These are phyloP conservation scores for Psilocybe cyanescens DNA, from an alignment of 768 basidiomycete species.

Conservation along the genomic window DNA sequence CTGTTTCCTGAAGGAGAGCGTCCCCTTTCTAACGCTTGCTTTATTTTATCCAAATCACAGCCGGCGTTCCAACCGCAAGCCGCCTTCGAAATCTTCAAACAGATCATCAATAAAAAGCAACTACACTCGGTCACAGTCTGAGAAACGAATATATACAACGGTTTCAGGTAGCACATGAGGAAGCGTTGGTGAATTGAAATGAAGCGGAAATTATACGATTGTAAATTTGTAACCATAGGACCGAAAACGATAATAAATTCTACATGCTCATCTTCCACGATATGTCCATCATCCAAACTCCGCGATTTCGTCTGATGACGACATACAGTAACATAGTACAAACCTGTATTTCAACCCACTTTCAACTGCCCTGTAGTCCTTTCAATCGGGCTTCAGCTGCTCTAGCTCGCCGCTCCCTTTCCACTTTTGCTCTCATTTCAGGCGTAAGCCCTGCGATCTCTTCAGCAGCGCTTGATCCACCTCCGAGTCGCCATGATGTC, in stretches of 20 bases:
- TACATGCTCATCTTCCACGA: no score
- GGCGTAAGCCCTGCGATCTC: constrained; percentile 79
- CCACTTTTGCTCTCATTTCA: constrained; percentile 89
- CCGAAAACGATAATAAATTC: no score
- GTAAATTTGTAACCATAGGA: no score
- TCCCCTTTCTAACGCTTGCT: background rate
- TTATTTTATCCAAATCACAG: constrained; percentile 28
- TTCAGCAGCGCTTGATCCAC: constrained; percentile 61
- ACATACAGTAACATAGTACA: no score
- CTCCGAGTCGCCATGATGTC: constrained; percentile 74
- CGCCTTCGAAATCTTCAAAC: constrained; percentile 60
- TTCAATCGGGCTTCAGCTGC: constrained; percentile 91
- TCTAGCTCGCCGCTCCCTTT: constrained; percentile 88
- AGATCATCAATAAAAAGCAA: constrained; percentile 53
- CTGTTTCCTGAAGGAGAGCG: background rate
- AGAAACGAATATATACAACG: background rate
- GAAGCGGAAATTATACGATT: no score
- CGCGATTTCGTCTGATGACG: no score
- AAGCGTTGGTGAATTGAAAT: no score
- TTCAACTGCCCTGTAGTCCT: constrained; percentile 24
- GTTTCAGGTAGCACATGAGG: no score
- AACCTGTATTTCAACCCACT: no score
- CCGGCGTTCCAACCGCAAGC: constrained; percentile 65
- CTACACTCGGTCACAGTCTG: constrained; percentile 48
- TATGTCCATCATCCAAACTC: no score